Conservation (phyloP, 208 protist species). For the Strigomonas culicis region DNA sequence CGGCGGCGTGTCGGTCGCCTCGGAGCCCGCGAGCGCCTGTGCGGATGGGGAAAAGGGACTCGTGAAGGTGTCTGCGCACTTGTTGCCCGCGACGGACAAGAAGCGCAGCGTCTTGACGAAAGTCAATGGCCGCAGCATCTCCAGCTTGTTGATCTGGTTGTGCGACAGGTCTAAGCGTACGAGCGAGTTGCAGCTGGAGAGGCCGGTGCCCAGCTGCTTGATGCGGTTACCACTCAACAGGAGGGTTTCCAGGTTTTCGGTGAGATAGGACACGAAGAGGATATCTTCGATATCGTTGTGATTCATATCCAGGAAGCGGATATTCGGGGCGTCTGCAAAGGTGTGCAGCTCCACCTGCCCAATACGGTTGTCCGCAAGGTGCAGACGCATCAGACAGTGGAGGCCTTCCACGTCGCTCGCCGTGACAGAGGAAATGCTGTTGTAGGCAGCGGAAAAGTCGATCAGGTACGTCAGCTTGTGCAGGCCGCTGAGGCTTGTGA, state of each 20-base stretch:
- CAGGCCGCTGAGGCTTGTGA: constrained; percentile 53
- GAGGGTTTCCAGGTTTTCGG: constrained; percentile 46
- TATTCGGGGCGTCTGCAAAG: constrained; percentile 34
- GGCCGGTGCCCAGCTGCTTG: constrained; percentile 18
- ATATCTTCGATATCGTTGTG: constrained; percentile 44
- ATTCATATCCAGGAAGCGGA: constrained; percentile 56
- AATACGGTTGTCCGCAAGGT: constrained; percentile 43
- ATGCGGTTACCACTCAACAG: constrained; percentile 56
- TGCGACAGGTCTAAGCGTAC: constrained; percentile 31
- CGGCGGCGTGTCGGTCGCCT: neutral
- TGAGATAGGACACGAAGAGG: constrained; percentile 44
- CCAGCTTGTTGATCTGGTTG: constrained; percentile 37
- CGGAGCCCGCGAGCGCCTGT: neutral
- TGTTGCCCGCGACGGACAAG: constrained; percentile 42
- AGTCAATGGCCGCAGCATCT: constrained; percentile 20
- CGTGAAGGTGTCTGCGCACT: constrained; percentile 1
- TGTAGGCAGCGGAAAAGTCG: constrained; percentile 42
- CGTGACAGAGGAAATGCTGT: constrained; percentile 34
- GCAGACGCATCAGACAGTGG: constrained; percentile 38
- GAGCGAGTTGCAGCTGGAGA: constrained; percentile 35
- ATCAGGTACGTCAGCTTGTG: constrained; percentile 51
- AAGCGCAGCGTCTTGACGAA: constrained; percentile 29
- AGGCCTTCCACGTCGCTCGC: constrained; percentile 24
- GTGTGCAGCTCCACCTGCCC: constrained; percentile 34
- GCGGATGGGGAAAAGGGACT: neutral